These are phyloP conservation scores for Populus ilicifolia DNA, from an alignment of 345 rosid species.

Conservation along the genomic window DNA sequence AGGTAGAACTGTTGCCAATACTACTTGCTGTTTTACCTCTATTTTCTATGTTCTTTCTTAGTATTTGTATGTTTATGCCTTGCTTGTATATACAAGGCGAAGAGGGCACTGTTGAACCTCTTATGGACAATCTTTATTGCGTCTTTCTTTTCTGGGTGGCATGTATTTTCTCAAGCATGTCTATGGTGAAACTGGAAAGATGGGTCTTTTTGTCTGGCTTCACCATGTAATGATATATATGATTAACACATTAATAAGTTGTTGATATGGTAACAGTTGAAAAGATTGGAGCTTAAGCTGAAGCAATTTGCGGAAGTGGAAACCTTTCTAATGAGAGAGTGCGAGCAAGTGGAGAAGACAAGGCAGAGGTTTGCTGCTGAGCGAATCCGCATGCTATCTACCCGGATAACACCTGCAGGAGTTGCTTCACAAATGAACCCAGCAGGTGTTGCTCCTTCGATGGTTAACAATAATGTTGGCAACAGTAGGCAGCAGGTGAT, in stretches of 20 bases:
- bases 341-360: slow-evolving; percentile 90
- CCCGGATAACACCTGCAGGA: slow-evolving; percentile 57
- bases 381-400: slow-evolving; percentile 55
- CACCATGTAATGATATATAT: neutral
- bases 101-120: neutral
- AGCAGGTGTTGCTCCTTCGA: slow-evolving; percentile 49
- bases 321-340: slow-evolving; percentile 86
- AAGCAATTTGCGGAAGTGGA: slow-evolving; percentile 99
- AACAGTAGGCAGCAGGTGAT: slow-evolving; percentile 51
- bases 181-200: neutral
- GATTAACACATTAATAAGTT: neutral
- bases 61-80: neutral
- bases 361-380: slow-evolving; percentile 84
- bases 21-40: neutral
- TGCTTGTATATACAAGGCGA: neutral
- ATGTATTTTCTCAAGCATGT: neutral
- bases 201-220: neutral
- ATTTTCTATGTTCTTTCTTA: neutral
- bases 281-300: slow-evolving; percentile 93
- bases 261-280: slow-evolving; percentile 46
- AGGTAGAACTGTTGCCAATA: slow-evolving; percentile 38
- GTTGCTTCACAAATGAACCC: slow-evolving; percentile 43
- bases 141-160: neutral
- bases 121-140: neutral
- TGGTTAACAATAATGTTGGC: slow-evolving; percentile 46